Base-by-base conservation (phyloP, 2,329 filamentous ascomycete genomes). In the Waltergamsia citrina region DNA sequence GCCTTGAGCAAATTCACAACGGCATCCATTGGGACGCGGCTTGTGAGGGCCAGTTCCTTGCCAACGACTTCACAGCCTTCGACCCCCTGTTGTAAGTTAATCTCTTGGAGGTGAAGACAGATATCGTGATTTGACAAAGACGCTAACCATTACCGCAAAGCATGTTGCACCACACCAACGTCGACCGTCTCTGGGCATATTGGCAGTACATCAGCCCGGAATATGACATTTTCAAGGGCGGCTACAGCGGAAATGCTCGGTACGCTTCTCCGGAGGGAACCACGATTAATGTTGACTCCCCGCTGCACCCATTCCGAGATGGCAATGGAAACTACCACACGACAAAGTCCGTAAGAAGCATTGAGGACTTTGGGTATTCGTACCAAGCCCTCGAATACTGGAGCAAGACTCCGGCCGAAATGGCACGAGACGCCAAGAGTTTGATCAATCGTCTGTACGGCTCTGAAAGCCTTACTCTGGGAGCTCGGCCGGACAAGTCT, bases 151-250 rank as follows among this genome's bases (percentile, higher is more conserved):
- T 16, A 7, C 9, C 10, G 4, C 18, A 14, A 26, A 56, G 54
- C 43, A 62, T 60, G 62, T 47, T 69, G 18, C 65, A 69, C 39
- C 67, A 69, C 54, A 53, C 64, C 46, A 75, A 82, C 44, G 65
- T 82, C 35, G 76, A 82, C 45, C 69, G 78, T 26, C 60, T 82
- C 24, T 79, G 77, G 54, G 66, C 73, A n/a, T 62, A 69, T 43
- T 72, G 61, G 62, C 57, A 69, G 45, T 58, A 56, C 19, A 59
- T 71, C 33, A 44, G 50, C 37, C 60, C 60, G 16, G 39, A 45
- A 29, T 42, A 54, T 38, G 41, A 46, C 34, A 47, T 59, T 20
- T 61, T 65, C 44, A 44, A 37, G 21, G 42, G 40, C 30, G 49
- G 56, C 6, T 64, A 63, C 42, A 27, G 15, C 3, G 55, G 53